Base-by-base conservation (phyloP, 2,329 filamentous ascomycete species). In the Botryotinia calthae region DNA sequence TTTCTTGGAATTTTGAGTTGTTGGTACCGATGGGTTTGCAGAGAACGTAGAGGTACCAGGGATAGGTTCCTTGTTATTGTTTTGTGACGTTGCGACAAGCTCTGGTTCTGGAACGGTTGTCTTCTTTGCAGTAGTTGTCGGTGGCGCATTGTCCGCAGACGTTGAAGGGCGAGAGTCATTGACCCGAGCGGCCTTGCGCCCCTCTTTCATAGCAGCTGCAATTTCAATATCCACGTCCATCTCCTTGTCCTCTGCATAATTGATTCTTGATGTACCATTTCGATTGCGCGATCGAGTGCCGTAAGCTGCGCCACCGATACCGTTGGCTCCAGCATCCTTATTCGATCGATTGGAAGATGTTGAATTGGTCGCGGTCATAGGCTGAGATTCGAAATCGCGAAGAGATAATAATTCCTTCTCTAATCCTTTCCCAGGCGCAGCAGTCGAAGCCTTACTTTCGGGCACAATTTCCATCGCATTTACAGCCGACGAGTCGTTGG, bases 221-320 rank as follows among this genome's bases (percentile, higher is more conserved):
- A 87, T 88, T 79, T 98, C 95, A 81, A 94, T 93, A 81, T 98
- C 96, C 82, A 93, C 90, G 79, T 98, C 95, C 77, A 95, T 86
- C 82, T 98, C 95, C 83, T 89, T 93, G 83, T 95, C 93, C 84
- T 99, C 96, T 68, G 96, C 95, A 83, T 99, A 99, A 83, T 99
- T 99, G 77, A 92, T 90, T 77, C 96, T 92, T 78, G 92, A 87
- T 77, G 88, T 89, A 79, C 92, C 92, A 73, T 89, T 91, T 80
- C 95, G 91, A 83, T 97, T 97, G 82, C 96, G 92, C 78, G 95
- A 98, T 79, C 95, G 92, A 81, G 96, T 99, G 80, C 95, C 95
- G 83, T 99, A 98, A 77, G 89, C 75, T 40, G 75, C 75, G 40
- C 74, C 64, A 61, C 74, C 73, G 20, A 75, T 56, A 40, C 72